Conservation (phyloP, 768 basidiomycete genomes). For the Lactifluus piperatus region DNA sequence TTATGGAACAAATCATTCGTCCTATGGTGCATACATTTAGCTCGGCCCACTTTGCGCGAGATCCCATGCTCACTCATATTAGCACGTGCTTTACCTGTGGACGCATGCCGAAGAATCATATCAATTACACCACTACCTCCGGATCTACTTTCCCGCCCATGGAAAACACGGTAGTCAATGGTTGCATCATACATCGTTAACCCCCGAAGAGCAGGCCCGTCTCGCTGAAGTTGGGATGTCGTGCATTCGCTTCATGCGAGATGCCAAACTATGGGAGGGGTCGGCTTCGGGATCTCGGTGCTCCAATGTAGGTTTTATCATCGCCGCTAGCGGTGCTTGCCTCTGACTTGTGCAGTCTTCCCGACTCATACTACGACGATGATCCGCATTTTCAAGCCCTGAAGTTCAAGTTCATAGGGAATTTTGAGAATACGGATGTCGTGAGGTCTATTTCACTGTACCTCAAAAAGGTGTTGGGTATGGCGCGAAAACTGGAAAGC, state of each 20-base stretch:
- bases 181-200: conserved; percentile 3
- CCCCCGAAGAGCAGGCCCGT: conserved; percentile 9
- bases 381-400: conserved; percentile 5
- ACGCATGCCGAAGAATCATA: conserved; percentile 14
- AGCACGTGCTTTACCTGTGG: conserved; percentile 16
- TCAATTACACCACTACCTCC: conserved; percentile 12
- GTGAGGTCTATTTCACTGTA: conserved; percentile 6
- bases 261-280: conserved; percentile 15
- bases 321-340: neutral
- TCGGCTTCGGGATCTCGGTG: neutral
- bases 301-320: neutral
- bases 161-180: conserved; percentile 3
- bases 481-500: conserved; percentile 2
- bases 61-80: neutral
- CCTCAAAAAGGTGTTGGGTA: conserved; percentile 6
- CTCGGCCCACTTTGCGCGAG: no score
- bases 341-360: conserved; percentile 6
- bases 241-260: conserved; percentile 11
- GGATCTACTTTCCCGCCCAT: conserved; percentile 16
- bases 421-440: conserved; percentile 1
- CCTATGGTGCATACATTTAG: neutral
- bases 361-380: neutral
- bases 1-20: conserved; percentile 11
- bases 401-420: conserved; percentile 5
- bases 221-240: conserved; percentile 7